These are phyloP conservation scores for Suillus discolor DNA, from an alignment of 768 basidiomycete species.

Conservation along the genomic window DNA sequence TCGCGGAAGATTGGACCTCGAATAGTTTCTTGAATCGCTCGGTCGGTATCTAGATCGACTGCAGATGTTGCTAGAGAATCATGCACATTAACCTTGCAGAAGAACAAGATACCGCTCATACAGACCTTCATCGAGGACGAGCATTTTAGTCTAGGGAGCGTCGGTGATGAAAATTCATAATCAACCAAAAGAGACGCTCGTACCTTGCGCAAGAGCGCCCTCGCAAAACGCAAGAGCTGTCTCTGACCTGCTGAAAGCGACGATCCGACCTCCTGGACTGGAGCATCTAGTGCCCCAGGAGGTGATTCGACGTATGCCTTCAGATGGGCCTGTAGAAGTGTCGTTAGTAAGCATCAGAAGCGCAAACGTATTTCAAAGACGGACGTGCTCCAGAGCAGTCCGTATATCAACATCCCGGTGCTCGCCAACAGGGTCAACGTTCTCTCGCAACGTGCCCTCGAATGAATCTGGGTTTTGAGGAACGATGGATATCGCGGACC, in stretches of 20 bases:
- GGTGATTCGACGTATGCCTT: constrained; percentile 71
- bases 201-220: constrained; percentile 80
- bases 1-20: constrained; percentile 74
- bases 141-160: constrained; percentile 65
- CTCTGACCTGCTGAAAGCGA: constrained; percentile 86
- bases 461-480: constrained; percentile 78
- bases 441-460: constrained; percentile 77
- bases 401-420: constrained; percentile 84
- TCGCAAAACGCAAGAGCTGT: constrained; percentile 86
- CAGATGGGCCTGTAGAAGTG: constrained; percentile 55
- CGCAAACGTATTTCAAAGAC: constrained; percentile 5
- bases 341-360: background rate
- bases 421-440: constrained; percentile 86
- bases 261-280: constrained; percentile 75
- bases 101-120: background rate
- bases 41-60: constrained; percentile 89
- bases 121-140: constrained; percentile 91
- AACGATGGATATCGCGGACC: constrained; percentile 82
- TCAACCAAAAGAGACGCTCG: background rate
- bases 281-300: constrained; percentile 69
- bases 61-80: constrained; percentile 71
- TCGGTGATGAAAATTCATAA: background rate
- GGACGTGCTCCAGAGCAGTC: constrained; percentile 74
- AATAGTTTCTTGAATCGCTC: constrained; percentile 86
- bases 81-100: constrained; percentile 4